Percentiles rank a stretch among this genome's conserved stretches.
Conservation (phyloP, 2,329 filamentous ascomycete species). For the Fusarium brevicatenulatum region DNA sequence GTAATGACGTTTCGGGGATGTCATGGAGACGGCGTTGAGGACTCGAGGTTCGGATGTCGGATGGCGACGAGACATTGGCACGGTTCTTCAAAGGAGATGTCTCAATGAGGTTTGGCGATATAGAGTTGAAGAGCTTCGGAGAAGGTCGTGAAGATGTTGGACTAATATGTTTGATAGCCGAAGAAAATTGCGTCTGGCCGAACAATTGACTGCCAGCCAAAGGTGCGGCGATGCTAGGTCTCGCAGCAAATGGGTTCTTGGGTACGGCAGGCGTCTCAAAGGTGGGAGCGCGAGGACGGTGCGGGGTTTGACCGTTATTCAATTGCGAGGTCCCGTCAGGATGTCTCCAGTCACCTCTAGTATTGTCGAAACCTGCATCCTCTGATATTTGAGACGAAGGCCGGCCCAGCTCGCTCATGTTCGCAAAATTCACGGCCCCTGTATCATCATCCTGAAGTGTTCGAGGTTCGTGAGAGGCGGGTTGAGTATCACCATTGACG, state of each 20-base stretch:
- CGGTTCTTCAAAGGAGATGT: conserved; percentile 63
- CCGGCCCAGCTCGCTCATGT: conserved; percentile 49
- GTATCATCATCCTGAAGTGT: conserved; percentile 60
- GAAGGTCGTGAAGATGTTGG: conserved; percentile 69
- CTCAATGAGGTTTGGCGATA: conserved; percentile 57
- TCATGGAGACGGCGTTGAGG: conserved; percentile 49
- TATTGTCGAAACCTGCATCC: conserved; percentile 53
- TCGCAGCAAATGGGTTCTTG: conserved; percentile 59
- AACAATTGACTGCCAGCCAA: conserved; percentile 63
- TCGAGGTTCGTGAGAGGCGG: conserved; percentile 45
- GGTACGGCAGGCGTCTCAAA: conserved; percentile 62
- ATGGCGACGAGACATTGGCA: conserved; percentile 59
- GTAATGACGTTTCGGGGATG: conserved; percentile 44
- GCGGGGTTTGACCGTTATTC: conserved; percentile 49
- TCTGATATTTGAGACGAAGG: conserved; percentile 56
- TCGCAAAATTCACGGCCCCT: conserved; percentile 60
- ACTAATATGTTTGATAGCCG: conserved; percentile 60
- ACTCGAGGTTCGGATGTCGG: conserved; percentile 54
- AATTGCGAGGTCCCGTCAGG: conserved; percentile 49
- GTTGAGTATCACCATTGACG: conserved; percentile 40
- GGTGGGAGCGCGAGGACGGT: conserved; percentile 39
- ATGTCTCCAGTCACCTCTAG: conserved; percentile 53
- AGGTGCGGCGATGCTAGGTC: conserved; percentile 48
- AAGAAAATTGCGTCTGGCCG: conserved; percentile 64
- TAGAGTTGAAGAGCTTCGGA: conserved; percentile 58